phyloP scores from a whole-genome alignment of 345 rosid genomes.

The Citrus medica region DNA sequence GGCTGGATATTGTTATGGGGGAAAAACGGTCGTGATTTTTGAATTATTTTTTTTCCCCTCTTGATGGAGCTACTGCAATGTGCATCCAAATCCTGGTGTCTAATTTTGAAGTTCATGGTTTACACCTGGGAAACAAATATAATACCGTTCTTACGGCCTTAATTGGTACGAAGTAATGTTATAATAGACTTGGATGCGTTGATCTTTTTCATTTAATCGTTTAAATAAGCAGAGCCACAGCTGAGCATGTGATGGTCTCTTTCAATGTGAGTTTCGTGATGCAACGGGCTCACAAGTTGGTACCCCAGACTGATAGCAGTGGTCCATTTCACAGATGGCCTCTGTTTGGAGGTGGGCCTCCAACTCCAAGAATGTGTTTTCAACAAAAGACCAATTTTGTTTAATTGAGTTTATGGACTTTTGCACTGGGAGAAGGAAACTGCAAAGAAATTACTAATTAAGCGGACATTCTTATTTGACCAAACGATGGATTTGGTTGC shows the following conservation, averaged over 20 bases:
- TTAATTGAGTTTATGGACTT: neutral
- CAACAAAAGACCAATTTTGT: neutral
- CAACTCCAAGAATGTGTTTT: slow-evolving; percentile 8
- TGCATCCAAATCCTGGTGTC: neutral
- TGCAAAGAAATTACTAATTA: neutral
- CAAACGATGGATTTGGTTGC: too few species aligned
- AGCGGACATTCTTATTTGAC: neutral
- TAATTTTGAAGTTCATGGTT: neutral
- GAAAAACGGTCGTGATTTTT: too few species aligned
- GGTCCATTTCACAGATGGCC: slow-evolving; percentile 11
- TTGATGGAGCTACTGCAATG: neutral
- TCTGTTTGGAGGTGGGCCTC: slow-evolving; percentile 14
- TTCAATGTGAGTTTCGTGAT: neutral
- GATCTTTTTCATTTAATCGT: neutral
- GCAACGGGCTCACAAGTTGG: neutral
- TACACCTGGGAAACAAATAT: neutral
- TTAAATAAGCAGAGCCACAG: neutral
- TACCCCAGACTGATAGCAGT: slow-evolving; percentile 6
- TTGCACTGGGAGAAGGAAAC: neutral
- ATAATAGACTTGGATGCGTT: neutral
- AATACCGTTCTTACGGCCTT: neutral
- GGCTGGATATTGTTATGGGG: neutral
- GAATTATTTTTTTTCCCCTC: neutral
- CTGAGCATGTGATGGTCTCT: neutral
- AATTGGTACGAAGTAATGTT: too few species aligned